Evolutionary conservation across 176 grass and related monocot genomes (phyloP).

Genomic region (Saccharum officinarum): DNA sequence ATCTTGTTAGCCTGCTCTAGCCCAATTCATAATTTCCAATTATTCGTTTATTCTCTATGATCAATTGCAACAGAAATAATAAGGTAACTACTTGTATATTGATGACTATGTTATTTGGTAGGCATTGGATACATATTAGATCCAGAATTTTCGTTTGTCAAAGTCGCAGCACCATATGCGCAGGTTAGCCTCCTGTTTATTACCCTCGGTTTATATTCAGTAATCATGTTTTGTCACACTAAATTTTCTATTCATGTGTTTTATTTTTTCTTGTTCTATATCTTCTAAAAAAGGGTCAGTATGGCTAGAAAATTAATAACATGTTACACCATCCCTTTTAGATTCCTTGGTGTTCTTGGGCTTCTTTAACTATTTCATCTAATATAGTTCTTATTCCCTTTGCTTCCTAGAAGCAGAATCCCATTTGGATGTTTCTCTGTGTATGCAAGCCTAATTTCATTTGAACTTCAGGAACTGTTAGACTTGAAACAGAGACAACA

Average conservation of each 20-base stretch:
- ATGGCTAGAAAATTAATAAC: not conserved
- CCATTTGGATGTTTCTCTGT: slow-evolving; percentile 22
- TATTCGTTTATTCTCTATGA: slow-evolving; percentile 25
- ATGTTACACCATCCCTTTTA: not conserved
- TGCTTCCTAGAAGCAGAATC: not conserved
- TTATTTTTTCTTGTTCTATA: not conserved
- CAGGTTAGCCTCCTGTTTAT: slow-evolving; percentile 55
- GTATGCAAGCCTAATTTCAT: slow-evolving; percentile 25
- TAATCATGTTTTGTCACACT: slow-evolving; percentile 7
- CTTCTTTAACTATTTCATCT: slow-evolving; percentile 24
- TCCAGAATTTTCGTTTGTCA: slow-evolving; percentile 95
- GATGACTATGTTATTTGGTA: slow-evolving; percentile 39
- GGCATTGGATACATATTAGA: slow-evolving; percentile 92
- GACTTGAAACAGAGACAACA: slow-evolving; percentile 66
- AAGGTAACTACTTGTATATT: not conserved
- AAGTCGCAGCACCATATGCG: slow-evolving; percentile 87
- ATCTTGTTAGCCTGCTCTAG: not conserved
- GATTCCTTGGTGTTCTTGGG: not conserved
- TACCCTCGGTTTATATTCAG: not conserved
- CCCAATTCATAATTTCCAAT: not conserved
- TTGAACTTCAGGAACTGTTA: slow-evolving; percentile 70
- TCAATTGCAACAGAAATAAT: not conserved
- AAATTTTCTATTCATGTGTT: slow-evolving; percentile 7
- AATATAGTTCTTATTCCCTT: slow-evolving; percentile 17
- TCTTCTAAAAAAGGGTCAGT: not conserved